These are phyloP conservation scores for Alternaria triticimaculans DNA, from an alignment of 2,329 filamentous ascomycete species.

Conservation along the genomic window DNA sequence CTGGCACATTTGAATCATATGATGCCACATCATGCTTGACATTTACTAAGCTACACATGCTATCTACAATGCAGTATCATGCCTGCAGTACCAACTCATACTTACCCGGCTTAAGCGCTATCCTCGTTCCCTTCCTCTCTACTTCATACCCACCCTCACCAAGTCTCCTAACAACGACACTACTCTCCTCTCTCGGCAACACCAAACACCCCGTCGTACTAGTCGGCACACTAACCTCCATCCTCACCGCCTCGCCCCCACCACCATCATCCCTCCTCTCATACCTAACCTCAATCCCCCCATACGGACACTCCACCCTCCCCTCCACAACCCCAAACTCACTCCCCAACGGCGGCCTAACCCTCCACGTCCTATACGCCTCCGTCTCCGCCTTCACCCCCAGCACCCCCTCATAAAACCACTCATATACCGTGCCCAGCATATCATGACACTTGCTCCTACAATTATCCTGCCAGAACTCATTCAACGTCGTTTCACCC, in stretches of 20 bases:
- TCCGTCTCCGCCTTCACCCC: slow-evolving; percentile 48
- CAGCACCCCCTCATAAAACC: slow-evolving; percentile 54
- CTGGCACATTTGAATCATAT: rapidly evolving
- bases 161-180: neutral
- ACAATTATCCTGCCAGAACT: slow-evolving; percentile 56
- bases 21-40: neutral
- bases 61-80: neutral
- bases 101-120: neutral
- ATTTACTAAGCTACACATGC: neutral
- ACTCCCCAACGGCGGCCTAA: slow-evolving; percentile 49
- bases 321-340: slow-evolving; percentile 53
- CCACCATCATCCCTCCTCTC: neutral
- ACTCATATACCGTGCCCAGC: slow-evolving; percentile 58
- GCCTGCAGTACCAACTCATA: neutral
- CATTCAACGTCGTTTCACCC: slow-evolving; percentile 54
- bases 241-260: neutral
- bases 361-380: slow-evolving; percentile 51
- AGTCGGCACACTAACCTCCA: slow-evolving; percentile 33
- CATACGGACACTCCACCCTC: slow-evolving; percentile 51
- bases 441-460: slow-evolving; percentile 57
- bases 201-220: slow-evolving; percentile 26
- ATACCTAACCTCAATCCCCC: slow-evolving; percentile 41
- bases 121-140: neutral
- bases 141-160: neutral
- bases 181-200: slow-evolving; percentile 8